phyloP scores from a whole-genome alignment of 2,329 filamentous ascomycete species.

The Didymellaceae sp. region DNA sequence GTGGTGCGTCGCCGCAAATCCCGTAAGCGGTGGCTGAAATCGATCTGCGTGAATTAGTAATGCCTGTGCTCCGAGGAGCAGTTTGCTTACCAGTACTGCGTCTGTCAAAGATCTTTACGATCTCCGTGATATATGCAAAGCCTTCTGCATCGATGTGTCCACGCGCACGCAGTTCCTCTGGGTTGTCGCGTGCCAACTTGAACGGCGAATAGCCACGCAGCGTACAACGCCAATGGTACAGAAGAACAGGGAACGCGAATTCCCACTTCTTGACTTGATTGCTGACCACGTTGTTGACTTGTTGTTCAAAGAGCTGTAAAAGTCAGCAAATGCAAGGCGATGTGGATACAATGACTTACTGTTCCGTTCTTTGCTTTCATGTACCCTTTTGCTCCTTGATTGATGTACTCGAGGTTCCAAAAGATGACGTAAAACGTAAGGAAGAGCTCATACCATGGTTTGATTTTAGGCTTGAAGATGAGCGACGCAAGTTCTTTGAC shows the following conservation, averaged over 20 bases:
- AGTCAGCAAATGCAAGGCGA: slow-evolving; percentile 18
- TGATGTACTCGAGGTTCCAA: slow-evolving; percentile 48
- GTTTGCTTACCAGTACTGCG: slow-evolving; percentile 32
- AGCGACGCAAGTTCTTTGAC: slow-evolving; percentile 36
- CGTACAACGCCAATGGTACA: slow-evolving; percentile 43
- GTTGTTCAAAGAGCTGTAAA: slow-evolving; percentile 36
- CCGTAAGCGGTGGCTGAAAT: slow-evolving; percentile 39
- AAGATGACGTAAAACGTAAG: slow-evolving; percentile 45
- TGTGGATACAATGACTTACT: slow-evolving; percentile 27
- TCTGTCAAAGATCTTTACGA: slow-evolving; percentile 36
- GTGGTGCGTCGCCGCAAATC: slow-evolving; percentile 31
- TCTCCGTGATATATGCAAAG: slow-evolving; percentile 39
- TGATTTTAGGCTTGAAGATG: slow-evolving; percentile 44
- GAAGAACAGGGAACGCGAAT: slow-evolving; percentile 39
- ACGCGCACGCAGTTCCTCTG: slow-evolving; percentile 38
- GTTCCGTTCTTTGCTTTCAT: slow-evolving; percentile 45
- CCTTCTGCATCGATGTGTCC: slow-evolving; percentile 40
- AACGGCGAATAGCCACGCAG: slow-evolving; percentile 43
- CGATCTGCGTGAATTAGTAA: slow-evolving; percentile 32
- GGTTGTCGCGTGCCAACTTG: slow-evolving; percentile 44
- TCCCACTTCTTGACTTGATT: slow-evolving; percentile 46
- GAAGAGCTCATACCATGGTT: slow-evolving; percentile 48
- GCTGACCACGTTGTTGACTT: slow-evolving; percentile 43
- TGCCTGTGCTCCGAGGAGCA: background rate
- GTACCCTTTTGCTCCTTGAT: slow-evolving; percentile 42